These are phyloP conservation scores for Colletotrichum sp. DNA, from an alignment of 2,329 filamentous ascomycete species.

Conservation along the genomic window DNA sequence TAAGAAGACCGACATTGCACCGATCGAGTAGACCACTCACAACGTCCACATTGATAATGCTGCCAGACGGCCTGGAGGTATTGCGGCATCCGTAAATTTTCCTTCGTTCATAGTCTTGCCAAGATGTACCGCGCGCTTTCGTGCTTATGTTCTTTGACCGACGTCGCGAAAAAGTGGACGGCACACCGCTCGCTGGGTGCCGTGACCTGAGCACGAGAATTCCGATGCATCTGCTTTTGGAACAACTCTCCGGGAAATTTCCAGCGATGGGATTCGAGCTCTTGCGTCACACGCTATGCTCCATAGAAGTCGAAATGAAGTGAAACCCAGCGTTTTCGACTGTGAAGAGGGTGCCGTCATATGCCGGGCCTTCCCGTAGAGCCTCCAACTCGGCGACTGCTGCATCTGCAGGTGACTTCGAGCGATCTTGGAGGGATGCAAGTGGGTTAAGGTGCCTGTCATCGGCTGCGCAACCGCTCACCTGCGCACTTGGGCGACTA, in stretches of 20 bases:
- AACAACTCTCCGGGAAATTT: neutral
- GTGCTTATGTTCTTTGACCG: neutral
- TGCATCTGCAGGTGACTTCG: neutral
- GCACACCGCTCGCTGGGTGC: neutral
- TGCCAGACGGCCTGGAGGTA: neutral
- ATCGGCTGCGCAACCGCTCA: neutral
- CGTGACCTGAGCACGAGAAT: neutral
- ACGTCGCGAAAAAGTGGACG: neutral
- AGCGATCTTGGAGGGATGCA: fast-evolving
- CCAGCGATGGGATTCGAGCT: fast-evolving
- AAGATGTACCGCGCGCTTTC: neutral
- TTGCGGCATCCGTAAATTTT: neutral
- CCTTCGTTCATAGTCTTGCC: neutral
- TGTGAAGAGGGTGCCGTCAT: neutral
- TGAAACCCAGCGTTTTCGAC: neutral
- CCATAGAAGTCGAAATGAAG: neutral
- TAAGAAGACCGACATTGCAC: neutral
- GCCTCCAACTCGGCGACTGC: neutral
- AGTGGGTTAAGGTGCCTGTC: neutral
- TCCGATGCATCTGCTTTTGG: neutral
- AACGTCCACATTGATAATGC: neutral
- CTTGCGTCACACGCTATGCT: neutral
- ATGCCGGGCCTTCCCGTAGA: neutral
- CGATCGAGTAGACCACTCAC: neutral
- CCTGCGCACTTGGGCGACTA: fast-evolving